Conservation (phyloP, 73 alveolate genomes). For the Diophrys sp. region DNA sequence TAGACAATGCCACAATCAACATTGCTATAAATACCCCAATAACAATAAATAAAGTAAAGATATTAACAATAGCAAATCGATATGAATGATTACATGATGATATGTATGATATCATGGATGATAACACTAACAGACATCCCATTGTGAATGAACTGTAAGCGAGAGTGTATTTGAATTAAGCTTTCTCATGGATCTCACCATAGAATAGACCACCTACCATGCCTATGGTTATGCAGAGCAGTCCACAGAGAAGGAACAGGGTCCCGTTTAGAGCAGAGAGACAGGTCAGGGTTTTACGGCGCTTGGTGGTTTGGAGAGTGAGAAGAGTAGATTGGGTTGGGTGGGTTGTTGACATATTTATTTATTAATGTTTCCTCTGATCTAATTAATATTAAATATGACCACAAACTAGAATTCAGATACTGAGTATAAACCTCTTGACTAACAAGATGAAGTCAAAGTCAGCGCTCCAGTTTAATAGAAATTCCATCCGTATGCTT, state of each 20-base stretch:
- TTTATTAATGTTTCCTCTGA: no score
- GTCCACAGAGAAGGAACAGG: neutral
- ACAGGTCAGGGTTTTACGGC: neutral
- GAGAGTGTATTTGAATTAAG: neutral
- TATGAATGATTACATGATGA: neutral
- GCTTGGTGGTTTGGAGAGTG: no score
- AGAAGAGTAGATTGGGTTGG: no score
- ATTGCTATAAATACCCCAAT: no score
- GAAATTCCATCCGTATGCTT: neutral
- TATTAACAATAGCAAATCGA: neutral
- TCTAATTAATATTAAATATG: no score
- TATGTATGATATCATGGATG: neutral
- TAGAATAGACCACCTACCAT: neutral
- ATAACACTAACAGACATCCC: neutral
- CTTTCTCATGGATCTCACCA: neutral
- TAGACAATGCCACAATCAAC: no score
- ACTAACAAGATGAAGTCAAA: no score
- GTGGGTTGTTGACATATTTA: no score
- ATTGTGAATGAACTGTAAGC: neutral
- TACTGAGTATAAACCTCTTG: no score
- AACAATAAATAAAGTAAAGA: no score
- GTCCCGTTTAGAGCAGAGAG: neutral
- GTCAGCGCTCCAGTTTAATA: no score
- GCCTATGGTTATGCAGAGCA: neutral
- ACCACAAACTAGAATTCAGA: no score